phyloP scores from a whole-genome alignment of 2,329 filamentous ascomycete species.

The Botrytis hyacinthi region DNA sequence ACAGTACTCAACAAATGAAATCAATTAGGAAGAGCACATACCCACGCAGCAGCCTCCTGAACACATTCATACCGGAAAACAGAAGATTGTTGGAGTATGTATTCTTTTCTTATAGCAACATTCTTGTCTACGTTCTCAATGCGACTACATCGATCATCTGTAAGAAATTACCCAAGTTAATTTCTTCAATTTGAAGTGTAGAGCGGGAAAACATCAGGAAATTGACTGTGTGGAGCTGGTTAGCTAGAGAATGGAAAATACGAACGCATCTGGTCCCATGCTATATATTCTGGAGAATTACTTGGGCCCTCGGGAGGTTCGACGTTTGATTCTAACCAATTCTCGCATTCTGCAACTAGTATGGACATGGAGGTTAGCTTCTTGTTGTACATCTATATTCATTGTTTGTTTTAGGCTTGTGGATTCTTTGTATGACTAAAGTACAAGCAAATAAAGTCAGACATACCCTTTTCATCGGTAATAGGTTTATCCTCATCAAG shows the following conservation, averaged over 20 bases:
- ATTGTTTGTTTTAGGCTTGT: too few relatives aligned
- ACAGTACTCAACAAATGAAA: background rate
- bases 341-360: background rate
- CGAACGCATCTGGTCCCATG: background rate
- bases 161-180: background rate
- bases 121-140: background rate
- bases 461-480: background rate
- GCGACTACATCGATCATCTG: background rate
- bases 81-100: background rate
- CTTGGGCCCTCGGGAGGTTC: background rate
- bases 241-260: background rate
- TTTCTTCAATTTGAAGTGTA: too few relatives aligned
- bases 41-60: background rate
- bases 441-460: too few relatives aligned
- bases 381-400: too few relatives aligned
- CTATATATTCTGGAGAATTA: background rate
- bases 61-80: background rate
- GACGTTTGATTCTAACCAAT: too few relatives aligned
- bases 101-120: background rate
- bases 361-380: background rate
- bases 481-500: background rate
- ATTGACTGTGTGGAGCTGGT: too few relatives aligned
- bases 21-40: background rate
- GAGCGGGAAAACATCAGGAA: too few relatives aligned
- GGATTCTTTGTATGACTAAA: too few relatives aligned